These are phyloP conservation scores for Plasmodium coatneyi DNA, from an alignment of 169 alveolate species.

Conservation along the genomic window DNA sequence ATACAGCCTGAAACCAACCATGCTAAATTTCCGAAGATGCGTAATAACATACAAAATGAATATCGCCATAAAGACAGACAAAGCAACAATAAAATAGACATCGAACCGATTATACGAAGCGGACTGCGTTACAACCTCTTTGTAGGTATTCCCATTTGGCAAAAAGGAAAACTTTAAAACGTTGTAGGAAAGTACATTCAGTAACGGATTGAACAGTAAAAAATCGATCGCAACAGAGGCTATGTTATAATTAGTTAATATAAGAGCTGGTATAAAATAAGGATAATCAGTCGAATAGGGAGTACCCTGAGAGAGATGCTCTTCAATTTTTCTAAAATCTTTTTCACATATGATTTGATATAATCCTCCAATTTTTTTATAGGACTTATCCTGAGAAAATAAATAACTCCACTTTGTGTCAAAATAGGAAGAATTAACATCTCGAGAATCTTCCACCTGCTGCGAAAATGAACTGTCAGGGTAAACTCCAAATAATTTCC, in stretches of 20 bases:
- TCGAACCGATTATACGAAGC: slow-evolving; percentile 21
- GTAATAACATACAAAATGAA: slow-evolving; percentile 22
- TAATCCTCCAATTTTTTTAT: slow-evolving; percentile 75
- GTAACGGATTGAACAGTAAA: slow-evolving; percentile 74
- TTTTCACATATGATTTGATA: slow-evolving; percentile 77
- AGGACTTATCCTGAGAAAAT: slow-evolving; percentile 50
- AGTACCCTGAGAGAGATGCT: slow-evolving; percentile 76
- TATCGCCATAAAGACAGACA: slow-evolving; percentile 7
- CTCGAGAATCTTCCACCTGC: slow-evolving; percentile 28
- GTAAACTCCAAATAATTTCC: slow-evolving; percentile 66
- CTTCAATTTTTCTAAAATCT: slow-evolving; percentile 69
- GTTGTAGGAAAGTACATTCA: slow-evolving; percentile 76
- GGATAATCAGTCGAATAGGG: slow-evolving; percentile 73
- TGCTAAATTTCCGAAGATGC: not conserved
- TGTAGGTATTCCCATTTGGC: slow-evolving; percentile 59
- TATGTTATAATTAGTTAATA: slow-evolving; percentile 76
- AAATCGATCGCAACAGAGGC: slow-evolving; percentile 79
- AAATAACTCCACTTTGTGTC: slow-evolving; percentile 30
- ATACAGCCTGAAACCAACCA: slow-evolving; percentile 56
- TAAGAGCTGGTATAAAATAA: slow-evolving; percentile 80
- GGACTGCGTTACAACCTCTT: slow-evolving; percentile 43
- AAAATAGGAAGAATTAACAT: slow-evolving; percentile 34
- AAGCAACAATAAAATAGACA: slow-evolving; percentile 20
- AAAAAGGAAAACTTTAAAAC: slow-evolving; percentile 75
- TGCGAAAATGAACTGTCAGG: slow-evolving; percentile 62